These are phyloP conservation scores for Saccharomycopsis crataegensis DNA, from an alignment of 1,139 yeast genomes.

Conservation along the genomic window DNA sequence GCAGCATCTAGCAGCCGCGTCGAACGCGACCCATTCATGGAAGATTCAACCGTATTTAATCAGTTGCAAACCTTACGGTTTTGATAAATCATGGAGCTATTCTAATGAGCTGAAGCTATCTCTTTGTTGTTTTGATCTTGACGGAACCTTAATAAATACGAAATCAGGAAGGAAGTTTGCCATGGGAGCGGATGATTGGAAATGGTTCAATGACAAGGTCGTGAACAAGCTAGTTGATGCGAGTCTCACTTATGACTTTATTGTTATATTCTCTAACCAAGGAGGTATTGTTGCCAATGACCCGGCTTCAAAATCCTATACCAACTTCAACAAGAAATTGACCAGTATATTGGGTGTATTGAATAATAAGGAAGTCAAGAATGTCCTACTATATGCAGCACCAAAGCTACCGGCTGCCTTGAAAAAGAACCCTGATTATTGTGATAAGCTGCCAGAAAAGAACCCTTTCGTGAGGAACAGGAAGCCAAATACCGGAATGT, in stretches of 20 bases:
- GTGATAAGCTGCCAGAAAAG: conserved; percentile 27
- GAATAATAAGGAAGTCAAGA: conserved; percentile 24
- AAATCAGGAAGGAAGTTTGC: conserved; percentile 53
- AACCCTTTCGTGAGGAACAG: conserved; percentile 42
- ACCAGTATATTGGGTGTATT: conserved; percentile 18
- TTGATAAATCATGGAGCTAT: neutral
- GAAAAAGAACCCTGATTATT: conserved; percentile 24
- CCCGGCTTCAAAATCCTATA: conserved; percentile 23
- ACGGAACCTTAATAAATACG: conserved; percentile 59
- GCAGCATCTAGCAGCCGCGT: too few species aligned
- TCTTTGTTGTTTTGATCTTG: conserved; percentile 50
- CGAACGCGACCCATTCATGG: neutral
- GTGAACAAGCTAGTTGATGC: conserved; percentile 28
- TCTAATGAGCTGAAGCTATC: neutral
- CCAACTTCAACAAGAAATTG: conserved; percentile 24
- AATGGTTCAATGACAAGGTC: conserved; percentile 41
- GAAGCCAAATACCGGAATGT: conserved; percentile 47
- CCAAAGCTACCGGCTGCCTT: conserved; percentile 43
- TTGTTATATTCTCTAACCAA: conserved; percentile 83
- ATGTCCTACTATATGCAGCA: conserved; percentile 57
- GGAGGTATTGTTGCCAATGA: conserved; percentile 46
- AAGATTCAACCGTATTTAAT: conserved; percentile 1
- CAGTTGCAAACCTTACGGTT: neutral
- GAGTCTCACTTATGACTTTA: conserved; percentile 22
- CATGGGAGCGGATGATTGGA: conserved; percentile 60